Conservation (phyloP, 2,329 filamentous ascomycete species). For the Phialocephala subalpina region DNA sequence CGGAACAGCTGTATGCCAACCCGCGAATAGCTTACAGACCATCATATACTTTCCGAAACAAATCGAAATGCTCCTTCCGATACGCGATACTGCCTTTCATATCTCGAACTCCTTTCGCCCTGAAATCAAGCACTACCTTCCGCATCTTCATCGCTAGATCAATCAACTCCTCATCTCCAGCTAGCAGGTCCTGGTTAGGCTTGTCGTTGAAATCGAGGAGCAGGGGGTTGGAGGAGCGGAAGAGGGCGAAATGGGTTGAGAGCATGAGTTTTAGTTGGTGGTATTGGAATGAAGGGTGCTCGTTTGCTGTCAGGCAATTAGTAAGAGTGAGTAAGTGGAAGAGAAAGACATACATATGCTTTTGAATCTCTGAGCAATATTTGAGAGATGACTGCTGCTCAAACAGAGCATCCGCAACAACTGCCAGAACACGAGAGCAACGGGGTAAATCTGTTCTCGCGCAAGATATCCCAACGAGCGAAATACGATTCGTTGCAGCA, state of each 20-base stretch:
- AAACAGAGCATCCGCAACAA: slow-evolving; percentile 35
- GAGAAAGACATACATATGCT: slow-evolving; percentile 16
- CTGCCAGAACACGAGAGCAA: slow-evolving; percentile 39
- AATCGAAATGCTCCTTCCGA: slow-evolving; percentile 36
- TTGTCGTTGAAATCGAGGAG: slow-evolving; percentile 37
- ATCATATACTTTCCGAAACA: slow-evolving; percentile 36
- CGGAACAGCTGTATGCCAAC: not conserved
- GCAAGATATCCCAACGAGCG: slow-evolving; percentile 35
- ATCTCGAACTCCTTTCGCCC: slow-evolving; percentile 35
- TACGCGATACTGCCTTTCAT: slow-evolving; percentile 39
- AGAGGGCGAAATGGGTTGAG: slow-evolving; percentile 37
- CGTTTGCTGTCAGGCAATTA: not conserved
- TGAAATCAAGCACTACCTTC: slow-evolving; percentile 35
- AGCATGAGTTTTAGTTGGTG: slow-evolving; percentile 35
- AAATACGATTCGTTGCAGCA: slow-evolving; percentile 39
- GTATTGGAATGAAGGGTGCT: slow-evolving; percentile 33
- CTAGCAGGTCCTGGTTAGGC: slow-evolving; percentile 34
- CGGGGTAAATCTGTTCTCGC: slow-evolving; percentile 37
- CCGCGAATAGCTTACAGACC: slow-evolving; percentile 11
- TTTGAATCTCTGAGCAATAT: slow-evolving; percentile 30
- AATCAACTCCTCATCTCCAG: slow-evolving; percentile 31
- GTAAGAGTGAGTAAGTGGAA: not conserved
- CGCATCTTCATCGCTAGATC: slow-evolving; percentile 34
- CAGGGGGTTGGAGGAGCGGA: slow-evolving; percentile 38
- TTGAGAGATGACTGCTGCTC: slow-evolving; percentile 32